These are phyloP conservation scores for Sporothrix inflata DNA, from an alignment of 2,329 filamentous ascomycete genomes.

Conservation along the genomic window DNA sequence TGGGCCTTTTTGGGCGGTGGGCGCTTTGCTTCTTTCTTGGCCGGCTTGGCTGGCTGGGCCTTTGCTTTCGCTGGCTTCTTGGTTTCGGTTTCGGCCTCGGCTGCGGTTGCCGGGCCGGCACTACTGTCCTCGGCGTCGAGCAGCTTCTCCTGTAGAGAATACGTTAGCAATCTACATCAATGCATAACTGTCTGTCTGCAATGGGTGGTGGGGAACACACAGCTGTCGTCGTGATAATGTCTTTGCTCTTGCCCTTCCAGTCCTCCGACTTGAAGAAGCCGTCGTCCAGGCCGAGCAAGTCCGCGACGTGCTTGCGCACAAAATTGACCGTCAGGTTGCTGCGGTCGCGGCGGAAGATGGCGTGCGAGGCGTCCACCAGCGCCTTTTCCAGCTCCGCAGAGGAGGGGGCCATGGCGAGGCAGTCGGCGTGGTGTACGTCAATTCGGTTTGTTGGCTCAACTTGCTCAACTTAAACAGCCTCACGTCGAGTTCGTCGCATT, in stretches of 20 bases:
- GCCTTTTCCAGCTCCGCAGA: constrained; percentile 45
- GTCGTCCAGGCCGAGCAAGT: constrained; percentile 51
- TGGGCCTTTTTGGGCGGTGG: constrained; percentile 32
- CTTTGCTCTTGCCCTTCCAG: constrained; percentile 64
- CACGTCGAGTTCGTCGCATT: neutral
- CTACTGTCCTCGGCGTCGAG: constrained; percentile 25
- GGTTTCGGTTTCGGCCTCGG: neutral
- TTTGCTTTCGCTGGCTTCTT: neutral
- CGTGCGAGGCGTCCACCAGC: constrained; percentile 52
- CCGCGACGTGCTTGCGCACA: constrained; percentile 57
- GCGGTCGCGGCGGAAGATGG: constrained; percentile 50
- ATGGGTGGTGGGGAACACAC: no score
- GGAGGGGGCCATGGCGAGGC: neutral
- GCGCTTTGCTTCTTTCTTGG: constrained; percentile 24
- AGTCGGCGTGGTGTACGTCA: no score
- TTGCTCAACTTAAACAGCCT: neutral
- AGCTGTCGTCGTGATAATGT: constrained; percentile 57
- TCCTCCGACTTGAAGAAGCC: constrained; percentile 54
- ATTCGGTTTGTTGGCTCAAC: no score
- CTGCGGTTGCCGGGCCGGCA: constrained; percentile 2
- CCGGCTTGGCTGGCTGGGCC: constrained; percentile 33
- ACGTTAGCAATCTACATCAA: neutral
- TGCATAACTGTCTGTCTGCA: no score
- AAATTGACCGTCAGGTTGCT: constrained; percentile 60
- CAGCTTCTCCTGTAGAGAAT: constrained; percentile 26